Conservation (phyloP, 768 basidiomycete species). For the Clavulina sp. region DNA sequence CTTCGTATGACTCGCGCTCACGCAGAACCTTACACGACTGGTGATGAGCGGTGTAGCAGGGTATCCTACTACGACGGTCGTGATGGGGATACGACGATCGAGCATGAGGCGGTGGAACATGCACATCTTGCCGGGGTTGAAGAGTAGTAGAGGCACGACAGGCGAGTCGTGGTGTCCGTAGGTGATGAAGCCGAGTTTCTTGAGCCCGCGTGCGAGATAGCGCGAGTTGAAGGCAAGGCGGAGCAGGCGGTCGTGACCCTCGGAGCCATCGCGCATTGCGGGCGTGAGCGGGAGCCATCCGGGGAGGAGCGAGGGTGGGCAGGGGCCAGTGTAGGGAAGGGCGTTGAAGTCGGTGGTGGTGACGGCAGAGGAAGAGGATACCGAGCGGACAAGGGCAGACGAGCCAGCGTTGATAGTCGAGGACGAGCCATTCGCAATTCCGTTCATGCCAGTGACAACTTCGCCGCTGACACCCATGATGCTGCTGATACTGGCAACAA, state of each 20-base stretch:
- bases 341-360: constrained; percentile 12
- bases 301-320: constrained; percentile 45
- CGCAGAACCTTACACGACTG: constrained; percentile 80
- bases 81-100: constrained; percentile 57
- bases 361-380: constrained; percentile 20
- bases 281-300: constrained; percentile 63
- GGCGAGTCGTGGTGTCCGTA: constrained; percentile 85
- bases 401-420: constrained; percentile 26
- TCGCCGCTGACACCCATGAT: constrained; percentile 93
- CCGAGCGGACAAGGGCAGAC: constrained; percentile 17
- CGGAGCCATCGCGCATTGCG: constrained; percentile 57
- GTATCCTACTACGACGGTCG: constrained; percentile 81
- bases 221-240: constrained; percentile 90
- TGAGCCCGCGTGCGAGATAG: constrained; percentile 72
- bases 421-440: constrained; percentile 11
- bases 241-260: constrained; percentile 66
- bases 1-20: constrained; percentile 91
- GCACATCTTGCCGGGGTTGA: constrained; percentile 87
- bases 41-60: constrained; percentile 82
- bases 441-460: no score
- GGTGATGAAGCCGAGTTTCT: constrained; percentile 91
- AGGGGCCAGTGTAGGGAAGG: constrained; percentile 45
- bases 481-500: constrained; percentile 82
- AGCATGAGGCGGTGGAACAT: constrained; percentile 84
- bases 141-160: constrained; percentile 81